Conservation (phyloP, 768 basidiomycete genomes). For the Pulveroboletus sp. region DNA sequence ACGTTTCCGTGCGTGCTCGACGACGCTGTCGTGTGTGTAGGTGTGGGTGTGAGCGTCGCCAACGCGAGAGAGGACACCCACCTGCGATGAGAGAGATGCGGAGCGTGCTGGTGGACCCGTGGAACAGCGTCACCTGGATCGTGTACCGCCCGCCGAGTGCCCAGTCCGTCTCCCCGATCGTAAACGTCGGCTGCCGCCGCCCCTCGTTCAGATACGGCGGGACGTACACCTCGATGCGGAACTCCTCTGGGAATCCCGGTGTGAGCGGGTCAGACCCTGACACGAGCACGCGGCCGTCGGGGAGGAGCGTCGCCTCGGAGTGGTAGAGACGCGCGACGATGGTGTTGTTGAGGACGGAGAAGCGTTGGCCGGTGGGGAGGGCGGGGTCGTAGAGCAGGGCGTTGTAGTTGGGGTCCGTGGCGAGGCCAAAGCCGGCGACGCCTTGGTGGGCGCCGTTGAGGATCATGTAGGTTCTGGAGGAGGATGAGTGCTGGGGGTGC, state of each 20-base stretch:
- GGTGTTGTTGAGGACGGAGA: conserved; percentile 65
- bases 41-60: background rate
- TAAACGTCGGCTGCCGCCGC: conserved; percentile 58
- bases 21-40: conserved; percentile 41
- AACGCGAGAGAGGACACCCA: conserved; percentile 23
- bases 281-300: conserved; percentile 71
- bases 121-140: conserved; percentile 45
- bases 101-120: conserved; percentile 46
- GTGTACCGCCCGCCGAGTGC: conserved; percentile 48
- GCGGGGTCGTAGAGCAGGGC: conserved; percentile 75
- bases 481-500: no score
- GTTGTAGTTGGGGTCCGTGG: conserved; percentile 55
- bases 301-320: conserved; percentile 72
- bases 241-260: conserved; percentile 66
- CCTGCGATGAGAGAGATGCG: conserved; percentile 65
- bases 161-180: conserved; percentile 62
- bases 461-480: conserved; percentile 74
- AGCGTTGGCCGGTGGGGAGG: conserved; percentile 53
- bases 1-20: conserved; percentile 78
- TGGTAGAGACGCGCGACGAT: conserved; percentile 77
- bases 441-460: conserved; percentile 72
- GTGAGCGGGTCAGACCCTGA: conserved; percentile 77
- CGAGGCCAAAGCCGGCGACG: conserved; percentile 72
- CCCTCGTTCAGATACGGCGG: conserved; percentile 81
- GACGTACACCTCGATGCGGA: conserved; percentile 76